These are phyloP conservation scores for Neurospora pannonica DNA, from an alignment of 495 filamentous ascomycete genomes.

Conservation along the genomic window DNA sequence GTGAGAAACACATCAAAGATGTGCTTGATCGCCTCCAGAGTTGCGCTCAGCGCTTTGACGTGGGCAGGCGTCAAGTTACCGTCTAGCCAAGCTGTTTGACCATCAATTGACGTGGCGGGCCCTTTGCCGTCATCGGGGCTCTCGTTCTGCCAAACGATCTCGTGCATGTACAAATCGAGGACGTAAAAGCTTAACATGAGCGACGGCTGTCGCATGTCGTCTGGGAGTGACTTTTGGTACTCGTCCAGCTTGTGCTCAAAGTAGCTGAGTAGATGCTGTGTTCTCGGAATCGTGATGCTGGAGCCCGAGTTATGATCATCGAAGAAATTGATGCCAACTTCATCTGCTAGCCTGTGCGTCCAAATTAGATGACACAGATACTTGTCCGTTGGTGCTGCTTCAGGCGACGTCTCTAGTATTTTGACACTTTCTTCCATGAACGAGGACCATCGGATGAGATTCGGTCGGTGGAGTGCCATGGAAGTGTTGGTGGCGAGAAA, in stretches of 20 bases:
- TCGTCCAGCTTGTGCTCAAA: conserved; percentile 69
- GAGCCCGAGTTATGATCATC: conserved; percentile 59
- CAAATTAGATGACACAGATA: conserved; percentile 66
- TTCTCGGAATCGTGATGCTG: conserved; percentile 63
- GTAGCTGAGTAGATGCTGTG: conserved; percentile 61
- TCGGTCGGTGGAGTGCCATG: conserved; percentile 72
- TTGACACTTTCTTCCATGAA: conserved; percentile 83
- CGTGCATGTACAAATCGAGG: conserved; percentile 74
- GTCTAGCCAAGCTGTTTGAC: conserved; percentile 32
- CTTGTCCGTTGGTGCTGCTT: conserved; percentile 63
- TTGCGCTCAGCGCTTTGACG: conserved; percentile 62
- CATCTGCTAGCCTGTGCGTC: conserved; percentile 71
- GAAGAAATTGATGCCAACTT: conserved; percentile 65
- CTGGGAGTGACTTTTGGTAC: conserved; percentile 49
- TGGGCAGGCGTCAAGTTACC: conserved; percentile 49
- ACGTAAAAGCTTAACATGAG: conserved; percentile 53
- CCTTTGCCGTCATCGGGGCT: conserved; percentile 50
- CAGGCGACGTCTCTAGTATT: conserved; percentile 58
- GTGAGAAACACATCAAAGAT: conserved; percentile 61
- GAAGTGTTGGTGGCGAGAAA: conserved; percentile 63
- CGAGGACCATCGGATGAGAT: conserved; percentile 68
- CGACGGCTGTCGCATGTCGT: conserved; percentile 36
- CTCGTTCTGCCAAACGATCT: conserved; percentile 71
- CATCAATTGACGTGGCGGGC: conserved; percentile 15
- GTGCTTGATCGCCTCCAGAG: conserved; percentile 61